Evolutionary conservation across 2,329 filamentous ascomycete genomes (phyloP), one percentile per base, ranked within the genome.

Genomic region (Dendrostoma leiphaemia): DNA sequence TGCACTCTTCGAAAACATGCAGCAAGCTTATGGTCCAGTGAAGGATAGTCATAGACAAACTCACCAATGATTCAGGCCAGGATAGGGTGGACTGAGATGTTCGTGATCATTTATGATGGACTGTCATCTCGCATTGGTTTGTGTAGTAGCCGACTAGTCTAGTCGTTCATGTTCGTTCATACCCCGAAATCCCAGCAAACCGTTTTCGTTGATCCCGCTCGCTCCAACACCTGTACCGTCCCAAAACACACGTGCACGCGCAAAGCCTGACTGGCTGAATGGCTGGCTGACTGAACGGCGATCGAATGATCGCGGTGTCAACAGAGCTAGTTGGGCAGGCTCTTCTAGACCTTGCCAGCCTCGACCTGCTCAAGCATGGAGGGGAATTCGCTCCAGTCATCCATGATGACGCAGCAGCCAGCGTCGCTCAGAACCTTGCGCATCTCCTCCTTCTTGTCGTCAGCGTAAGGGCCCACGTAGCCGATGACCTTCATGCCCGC

Each of bases 401-500:
- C 64, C 78, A 85, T 90, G 65, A 90, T 75, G 54, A 83, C 71
- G 56, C 78, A 75, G 51, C 83, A 85, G 13, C 86, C 87, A 1
- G 83, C 79, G 10, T 85, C 81, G 10, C 64, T 74, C 64, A 91
- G 70, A 28, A 78, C 68, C 64, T 82, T 76, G 58, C 79, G 78
- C 83, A 91, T 90, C 71, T 86, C 80, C 45, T 80, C 74, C 72
- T 81, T 75, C 71, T 87, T 80, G 32, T 78, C 77, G 17, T 74
- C 73, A 48, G 75, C 74, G 71, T 93, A 94, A 54, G 88, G 88
- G 34, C 91, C 91, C 28, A 94, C 88, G 71, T 96, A 96, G 52
- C 86, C 91, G 63, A 96, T 85, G 59, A 88, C 85, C 59, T 84
- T 87, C 66, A 96, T 94, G 47, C 84, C 84, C 17, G 91, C 91